Evolutionary conservation across 2,329 filamentous ascomycete genomes (phyloP), one percentile per base, ranked within the genome.

Genomic region (Didymella lethalis): DNA sequence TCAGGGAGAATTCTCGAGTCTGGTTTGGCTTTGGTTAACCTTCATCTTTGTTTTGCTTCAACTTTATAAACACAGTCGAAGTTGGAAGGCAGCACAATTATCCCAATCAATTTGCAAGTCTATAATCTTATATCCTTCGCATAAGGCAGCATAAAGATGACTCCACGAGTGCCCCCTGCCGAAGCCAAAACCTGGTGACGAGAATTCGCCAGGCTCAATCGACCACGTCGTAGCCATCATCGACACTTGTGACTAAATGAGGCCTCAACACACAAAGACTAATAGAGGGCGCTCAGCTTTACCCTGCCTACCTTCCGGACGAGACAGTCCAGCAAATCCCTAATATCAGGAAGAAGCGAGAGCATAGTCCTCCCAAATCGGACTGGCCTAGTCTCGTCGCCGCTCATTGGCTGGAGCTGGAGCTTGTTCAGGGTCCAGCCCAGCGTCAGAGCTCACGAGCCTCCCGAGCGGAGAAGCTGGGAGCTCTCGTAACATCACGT

Each of bases 401-500:
- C 31, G 23, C 18, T 51, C 29, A 57, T 51, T 57, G 54, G 54
- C 34, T 20, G 34, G 38, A 8, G 54, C 34, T 20, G 36, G 38
- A 8, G 20, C 26, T 18, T 0, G 16, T 3, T 16, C 31, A 48
- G 48, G 49, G 49, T 53, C 48, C n/a, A 18, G 31, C 52, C 48
- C n/a, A 18, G 31, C 52, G 38, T 41, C 20, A 40, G 20, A 23
- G 55, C 56, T 54, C 56, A 54, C 49, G 55, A 48, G 55, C 49
- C 41, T 36, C 29, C 38, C 44, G 50, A 34, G 56, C 56, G 56
- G 56, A 58, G 56, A 58, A 58, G 7, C 56, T 58, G 38, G 38
- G 45, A 58, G 56, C 56, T 58, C 40, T 28, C 12, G 48, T 28
- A 44, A 36, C 54, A 59, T 64, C 61, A 61, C 61, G 56, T 57